Base-by-base conservation (phyloP, 148 eudicot species). In the Camellia lanceoleosa region DNA sequence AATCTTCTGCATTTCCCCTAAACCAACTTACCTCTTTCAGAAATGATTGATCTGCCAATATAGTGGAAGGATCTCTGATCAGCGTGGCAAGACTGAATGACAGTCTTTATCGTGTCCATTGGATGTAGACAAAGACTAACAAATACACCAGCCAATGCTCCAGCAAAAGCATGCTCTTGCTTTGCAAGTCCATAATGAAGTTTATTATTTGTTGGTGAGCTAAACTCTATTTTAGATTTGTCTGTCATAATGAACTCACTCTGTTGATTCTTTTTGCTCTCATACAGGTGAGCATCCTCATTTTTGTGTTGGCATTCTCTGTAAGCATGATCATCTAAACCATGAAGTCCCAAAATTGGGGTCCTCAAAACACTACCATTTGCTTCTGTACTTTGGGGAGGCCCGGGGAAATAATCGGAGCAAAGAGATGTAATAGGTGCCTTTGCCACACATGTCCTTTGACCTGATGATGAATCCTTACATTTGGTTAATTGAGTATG, bases 41-140 rank as follows among this genome's bases (percentile, higher is more conserved):
- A 83, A 80, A 96, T 81, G 76, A 93, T 85, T 68, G 97, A 95
- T 88, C 90, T 91, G 82, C 93, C 84, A 68, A 92, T 83, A 69
- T 76, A 67, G 83, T 66, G 84, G 64, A 95, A 85, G 83, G 95
- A 84, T 73, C 83, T 92, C 84, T 82, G 91, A 64, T 89, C 87
- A 71, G 88, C 84, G 61, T 56, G 90, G 80, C 94, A 90, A 49
- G 99, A 91, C 83, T 96, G 99, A 82, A 92, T 75, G 16, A 96
- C 89, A 55, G 99, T 96, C 80, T 96, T 96, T 64, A 96, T 76
- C 47, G 99, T 96, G 87, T 96, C 99, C 70, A 96, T 79, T 15
- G 99, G 99, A 87, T 96, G 99, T 72, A 96, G 85, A 88, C 92
- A 96, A 51, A 96, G 80, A 86, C 98, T 96, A 63, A 96, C 99